Evolutionary conservation across 257 asterid species (phyloP).

Genomic region (Apocynum venetum): DNA sequence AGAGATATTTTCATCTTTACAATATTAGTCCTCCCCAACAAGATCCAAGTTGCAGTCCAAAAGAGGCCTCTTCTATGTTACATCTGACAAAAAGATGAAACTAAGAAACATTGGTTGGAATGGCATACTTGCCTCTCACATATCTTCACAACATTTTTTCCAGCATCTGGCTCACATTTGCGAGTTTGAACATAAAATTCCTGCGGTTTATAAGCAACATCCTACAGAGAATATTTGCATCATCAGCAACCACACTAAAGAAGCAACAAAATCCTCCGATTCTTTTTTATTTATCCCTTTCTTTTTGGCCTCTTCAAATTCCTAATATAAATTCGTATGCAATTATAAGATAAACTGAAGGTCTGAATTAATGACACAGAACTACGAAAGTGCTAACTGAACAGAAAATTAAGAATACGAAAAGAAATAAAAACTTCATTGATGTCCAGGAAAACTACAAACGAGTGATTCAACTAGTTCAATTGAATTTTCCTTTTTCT

Average conservation of each 20-base stretch:
- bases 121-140: slow-evolving; percentile 77
- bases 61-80: no score
- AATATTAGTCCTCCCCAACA: neutral
- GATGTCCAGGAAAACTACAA: neutral
- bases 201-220: slow-evolving; percentile 90
- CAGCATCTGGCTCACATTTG: slow-evolving; percentile 85
- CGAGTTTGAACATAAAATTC: slow-evolving; percentile 79
- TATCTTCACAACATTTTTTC: slow-evolving; percentile 57
- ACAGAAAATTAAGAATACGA: neutral
- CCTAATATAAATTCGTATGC: neutral
- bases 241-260: neutral
- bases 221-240: slow-evolving; percentile 36
- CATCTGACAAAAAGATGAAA: neutral
- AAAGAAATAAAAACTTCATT: neutral
- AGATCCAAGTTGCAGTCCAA: neutral
- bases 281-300: neutral
- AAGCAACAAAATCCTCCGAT: neutral
- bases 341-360: neutral
- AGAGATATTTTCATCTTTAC: neutral
- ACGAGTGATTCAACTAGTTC: neutral
- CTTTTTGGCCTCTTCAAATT: neutral
- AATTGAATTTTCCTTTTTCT: neutral
- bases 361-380: neutral
- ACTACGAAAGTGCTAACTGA: neutral
- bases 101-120: neutral